A percentile compares a stretch with the other conserved stretches of the same genome.
Conservation (phyloP, 164 flowering plant genomes). For the Magnolia officinalis region DNA sequence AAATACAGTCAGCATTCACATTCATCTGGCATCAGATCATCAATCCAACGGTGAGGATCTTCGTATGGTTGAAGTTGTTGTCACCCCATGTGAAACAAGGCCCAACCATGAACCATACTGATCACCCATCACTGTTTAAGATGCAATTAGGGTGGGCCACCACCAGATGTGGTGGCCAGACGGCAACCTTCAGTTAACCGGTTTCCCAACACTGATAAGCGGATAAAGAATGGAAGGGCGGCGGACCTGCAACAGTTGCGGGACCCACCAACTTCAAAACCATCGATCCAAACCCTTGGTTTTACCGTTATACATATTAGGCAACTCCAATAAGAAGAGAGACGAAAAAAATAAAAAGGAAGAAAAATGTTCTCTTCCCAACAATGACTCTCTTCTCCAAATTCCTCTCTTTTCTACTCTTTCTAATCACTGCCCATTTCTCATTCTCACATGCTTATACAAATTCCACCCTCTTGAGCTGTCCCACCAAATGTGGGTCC, state of each 20-base stretch:
- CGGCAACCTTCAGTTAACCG: no score
- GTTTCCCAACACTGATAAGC: no score
- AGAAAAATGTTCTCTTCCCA: not conserved
- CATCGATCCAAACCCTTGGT: not conserved
- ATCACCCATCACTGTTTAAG: no score
- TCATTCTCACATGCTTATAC: not conserved
- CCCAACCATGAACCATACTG: no score
- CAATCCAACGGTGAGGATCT: no score
- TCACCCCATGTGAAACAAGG: no score
- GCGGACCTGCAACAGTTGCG: not conserved
- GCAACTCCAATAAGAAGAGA: not conserved
- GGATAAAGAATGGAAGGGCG: not conserved
- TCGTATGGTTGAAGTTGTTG: no score
- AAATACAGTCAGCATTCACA: no score
- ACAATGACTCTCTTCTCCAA: not conserved
- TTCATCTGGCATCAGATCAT: no score
- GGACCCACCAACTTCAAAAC: not conserved
- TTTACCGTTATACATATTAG: not conserved
- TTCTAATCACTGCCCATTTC: not conserved
- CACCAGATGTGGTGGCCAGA: no score
- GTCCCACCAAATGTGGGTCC: constrained; percentile 25
- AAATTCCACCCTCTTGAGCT: constrained; percentile 6
- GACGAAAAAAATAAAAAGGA: not conserved
- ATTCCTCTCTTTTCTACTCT: not conserved
- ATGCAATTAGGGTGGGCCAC: no score